Conservation (phyloP, 1,284 basidiomycete species). For the Trichosporon coremiiforme region DNA sequence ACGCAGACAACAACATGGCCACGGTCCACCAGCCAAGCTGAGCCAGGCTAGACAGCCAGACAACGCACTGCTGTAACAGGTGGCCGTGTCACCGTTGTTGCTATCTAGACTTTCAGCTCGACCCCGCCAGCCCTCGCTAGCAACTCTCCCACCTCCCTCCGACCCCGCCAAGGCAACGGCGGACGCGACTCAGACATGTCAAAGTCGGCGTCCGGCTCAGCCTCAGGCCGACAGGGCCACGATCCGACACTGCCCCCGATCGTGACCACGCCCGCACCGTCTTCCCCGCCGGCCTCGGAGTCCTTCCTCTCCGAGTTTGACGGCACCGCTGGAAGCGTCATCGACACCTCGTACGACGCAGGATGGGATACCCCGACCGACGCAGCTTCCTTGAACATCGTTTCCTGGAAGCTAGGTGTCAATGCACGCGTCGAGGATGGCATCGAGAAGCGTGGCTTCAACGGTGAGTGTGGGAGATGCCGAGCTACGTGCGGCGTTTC, state of each 20-base stretch:
- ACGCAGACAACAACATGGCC: constrained; percentile 12
- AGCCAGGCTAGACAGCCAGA: not conserved
- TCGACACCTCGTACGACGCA: constrained; percentile 44
- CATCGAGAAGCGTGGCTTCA: constrained; percentile 52
- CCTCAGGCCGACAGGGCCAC: constrained; percentile 12
- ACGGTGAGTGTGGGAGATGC: constrained; percentile 35
- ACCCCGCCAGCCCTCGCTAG: not conserved
- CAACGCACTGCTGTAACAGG: not conserved
- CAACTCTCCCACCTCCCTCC: not conserved
- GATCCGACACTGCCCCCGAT: constrained; percentile 25
- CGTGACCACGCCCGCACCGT: constrained; percentile 37
- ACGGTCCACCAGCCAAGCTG: not conserved
- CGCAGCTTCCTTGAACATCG: constrained; percentile 46
- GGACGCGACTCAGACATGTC: constrained; percentile 35
- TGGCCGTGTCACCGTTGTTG: not conserved
- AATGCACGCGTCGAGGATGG: constrained; percentile 42
- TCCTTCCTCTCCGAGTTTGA: constrained; percentile 53
- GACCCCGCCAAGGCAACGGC: constrained; percentile 14
- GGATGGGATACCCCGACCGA: constrained; percentile 43
- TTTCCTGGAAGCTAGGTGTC: constrained; percentile 46
- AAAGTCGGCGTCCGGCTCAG: constrained; percentile 30
- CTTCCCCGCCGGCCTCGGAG: constrained; percentile 51
- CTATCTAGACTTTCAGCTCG: not conserved
- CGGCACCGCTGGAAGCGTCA: constrained; percentile 48
- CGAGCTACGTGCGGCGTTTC: not conserved